Conservation (phyloP, 768 basidiomycete genomes). For the Dictyophora rubrovolvata region DNA sequence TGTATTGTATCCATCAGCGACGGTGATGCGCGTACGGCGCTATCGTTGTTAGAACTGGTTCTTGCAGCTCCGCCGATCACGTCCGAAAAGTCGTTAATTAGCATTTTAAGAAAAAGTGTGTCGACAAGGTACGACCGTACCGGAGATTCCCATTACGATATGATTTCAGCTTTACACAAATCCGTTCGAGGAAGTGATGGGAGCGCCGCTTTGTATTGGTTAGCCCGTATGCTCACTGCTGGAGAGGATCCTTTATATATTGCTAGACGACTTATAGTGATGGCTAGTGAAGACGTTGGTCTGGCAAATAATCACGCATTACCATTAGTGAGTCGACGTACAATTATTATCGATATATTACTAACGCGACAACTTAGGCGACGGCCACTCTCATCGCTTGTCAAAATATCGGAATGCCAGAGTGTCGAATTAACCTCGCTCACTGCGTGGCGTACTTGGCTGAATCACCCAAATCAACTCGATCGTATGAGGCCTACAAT, state of each 20-base stretch:
- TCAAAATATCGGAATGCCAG: constrained; percentile 70
- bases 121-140: constrained; percentile 63
- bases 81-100: constrained; percentile 41
- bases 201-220: constrained; percentile 78
- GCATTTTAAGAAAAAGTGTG: constrained; percentile 50
- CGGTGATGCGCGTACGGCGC: constrained; percentile 70
- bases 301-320: constrained; percentile 70
- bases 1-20: constrained; percentile 43
- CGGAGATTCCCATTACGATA: constrained; percentile 69
- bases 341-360: constrained; percentile 11
- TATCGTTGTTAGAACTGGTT: constrained; percentile 67
- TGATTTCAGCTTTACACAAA: constrained; percentile 82
- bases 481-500: constrained; percentile 69
- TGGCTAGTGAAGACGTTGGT: constrained; percentile 82
- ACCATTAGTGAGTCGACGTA: constrained; percentile 41
- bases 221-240: constrained; percentile 71
- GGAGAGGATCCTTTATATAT: constrained; percentile 78
- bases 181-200: constrained; percentile 68
- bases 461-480: constrained; percentile 76
- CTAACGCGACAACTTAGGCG: constrained; percentile 31
- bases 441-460: constrained; percentile 70
- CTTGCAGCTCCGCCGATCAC: constrained; percentile 33
- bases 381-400: constrained; percentile 54
- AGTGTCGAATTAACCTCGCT: constrained; percentile 68
- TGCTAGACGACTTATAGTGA: constrained; percentile 62